Conservation (phyloP, 176 grass and related monocot genomes). For the Phoenix dactylifera region DNA sequence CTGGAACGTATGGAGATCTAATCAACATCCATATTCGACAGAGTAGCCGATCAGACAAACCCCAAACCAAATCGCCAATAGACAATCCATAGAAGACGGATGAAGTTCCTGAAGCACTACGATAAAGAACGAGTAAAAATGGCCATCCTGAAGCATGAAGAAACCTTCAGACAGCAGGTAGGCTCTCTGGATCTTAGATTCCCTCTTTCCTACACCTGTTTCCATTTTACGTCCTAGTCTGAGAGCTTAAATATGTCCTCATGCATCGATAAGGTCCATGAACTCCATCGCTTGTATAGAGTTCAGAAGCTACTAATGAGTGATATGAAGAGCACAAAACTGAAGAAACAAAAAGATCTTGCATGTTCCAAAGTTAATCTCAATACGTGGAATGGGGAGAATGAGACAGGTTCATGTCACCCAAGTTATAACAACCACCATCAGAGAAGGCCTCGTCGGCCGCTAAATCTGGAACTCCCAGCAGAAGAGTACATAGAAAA, state of each 20-base stretch:
- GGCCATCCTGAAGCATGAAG: conserved; percentile 81
- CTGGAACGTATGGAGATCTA: too few relatives aligned
- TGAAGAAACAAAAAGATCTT: conserved; percentile 28
- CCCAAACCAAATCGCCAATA: neutral
- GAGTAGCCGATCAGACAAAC: too few relatives aligned
- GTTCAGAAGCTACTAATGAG: conserved; percentile 82
- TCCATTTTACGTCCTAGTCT: neutral
- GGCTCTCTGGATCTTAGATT: neutral
- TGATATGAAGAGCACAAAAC: conserved; percentile 40
- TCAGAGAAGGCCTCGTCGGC: conserved; percentile 21
- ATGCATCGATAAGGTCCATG: conserved; percentile 34
- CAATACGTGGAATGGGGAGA: neutral
- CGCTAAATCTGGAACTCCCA: conserved; percentile 37
- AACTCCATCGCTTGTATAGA: conserved; percentile 66
- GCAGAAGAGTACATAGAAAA: conserved; percentile 45
- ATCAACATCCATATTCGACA: too few relatives aligned
- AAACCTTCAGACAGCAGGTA: conserved; percentile 74
- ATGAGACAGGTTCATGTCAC: neutral
- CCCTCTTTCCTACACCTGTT: neutral
- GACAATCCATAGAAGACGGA: conserved; percentile 14
- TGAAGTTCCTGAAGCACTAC: conserved; percentile 38
- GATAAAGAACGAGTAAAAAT: conserved; percentile 52
- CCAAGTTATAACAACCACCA: conserved; percentile 22
- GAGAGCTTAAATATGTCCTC: neutral
- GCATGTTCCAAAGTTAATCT: conserved; percentile 9